Base-by-base conservation (phyloP, 83 land plant species). In the Larix sibirica region DNA sequence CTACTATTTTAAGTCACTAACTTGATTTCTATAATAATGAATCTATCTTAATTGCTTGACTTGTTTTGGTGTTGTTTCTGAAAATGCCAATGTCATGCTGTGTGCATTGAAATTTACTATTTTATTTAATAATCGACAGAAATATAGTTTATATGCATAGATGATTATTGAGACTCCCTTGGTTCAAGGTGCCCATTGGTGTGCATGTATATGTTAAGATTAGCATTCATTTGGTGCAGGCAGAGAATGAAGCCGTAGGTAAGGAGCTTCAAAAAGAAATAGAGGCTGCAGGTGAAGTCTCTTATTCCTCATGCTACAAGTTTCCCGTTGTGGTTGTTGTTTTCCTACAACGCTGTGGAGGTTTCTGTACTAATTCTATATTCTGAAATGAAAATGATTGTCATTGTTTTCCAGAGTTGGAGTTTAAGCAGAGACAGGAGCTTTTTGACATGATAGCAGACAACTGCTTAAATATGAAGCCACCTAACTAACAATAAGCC, bases 161-260 rank as follows among this genome's bases (percentile, higher is more conserved):
- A 68, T 16, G 7, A 16, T 31, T 33, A 31, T 68, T 68, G 31
- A 66, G 28, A 68, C 5, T 47, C 50, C 8, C 8, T 47, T 47
- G 50, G 50, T 47, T 47, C 50, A 47, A 47, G 9, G 71, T 16
- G 5, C 16, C 36, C 36, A 67, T 67, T 1, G 5, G 17, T 67
- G 14, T 67, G 71, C 33, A 31, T 31, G 33, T 16, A 69, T 69
- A 36, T 69, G 20, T 14, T 28, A 38, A 70, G 21, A 59, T 33
- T 20, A 14, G 1, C 20, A 8, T 42, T 36, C 23, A 4, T 54
- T 50, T 38, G 71, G 0, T 80, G 56, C 89, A 96, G 96, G 93
- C 96, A 69, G 98, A 96, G 73, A 96, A 96, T 86, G 98, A 96
- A 83, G 88, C 88, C 13, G 87, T 96, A 6, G 98, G 97, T 13